Evolutionary conservation across 2,329 filamentous ascomycete genomes (phyloP), one percentile per base, ranked within the genome.

Genomic region (Neofusicoccum sp.): DNA sequence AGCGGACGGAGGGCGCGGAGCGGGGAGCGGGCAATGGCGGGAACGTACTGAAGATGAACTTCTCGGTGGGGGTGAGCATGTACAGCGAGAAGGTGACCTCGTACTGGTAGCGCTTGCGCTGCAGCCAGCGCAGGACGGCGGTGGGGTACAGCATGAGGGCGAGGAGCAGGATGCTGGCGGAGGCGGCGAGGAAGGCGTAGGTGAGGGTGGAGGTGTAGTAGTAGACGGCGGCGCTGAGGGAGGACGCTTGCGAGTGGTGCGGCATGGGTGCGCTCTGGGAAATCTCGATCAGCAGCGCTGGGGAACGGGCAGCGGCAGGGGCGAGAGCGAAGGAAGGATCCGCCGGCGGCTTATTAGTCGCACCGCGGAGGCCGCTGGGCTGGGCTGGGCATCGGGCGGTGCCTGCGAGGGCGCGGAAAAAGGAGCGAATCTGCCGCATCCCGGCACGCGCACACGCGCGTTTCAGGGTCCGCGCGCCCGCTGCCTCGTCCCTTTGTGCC

Each of bases 1-100:
- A 40, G 12, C 14, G 20, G 24, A 28, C 28, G 26, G 9, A 12
- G 26, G 58, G 3, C n/a, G 31, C n/a, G 59, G 6, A n/a, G 9
- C 24, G 31, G 40, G 26, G 16, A 24, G 28, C 12, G 4, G 51
- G 30, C 34, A 49, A 8, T 5, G 16, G 28, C 20, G 48, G 26
- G 33, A 61, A 78, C 91, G 61, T 84, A 98, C 95, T 98, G 79
- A 98, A 96, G 69, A 96, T 88, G 78, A 96, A 93, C 76, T 96
- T 96, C 81, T 99, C 95, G 57, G 89, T 92, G 1, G 92, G 89
- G 38, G 93, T 97, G 69, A 97, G 89, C 90, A 99, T 98, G 83
- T 99, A 98, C 28, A 98, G 85, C 63, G 90, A 89, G 77, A 96
- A 95, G 11, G 93, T 97, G 75, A 98, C 93, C 80, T 99, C 95